phyloP scores from a whole-genome alignment of 331 rosid species.

The Cydonia oblonga region DNA sequence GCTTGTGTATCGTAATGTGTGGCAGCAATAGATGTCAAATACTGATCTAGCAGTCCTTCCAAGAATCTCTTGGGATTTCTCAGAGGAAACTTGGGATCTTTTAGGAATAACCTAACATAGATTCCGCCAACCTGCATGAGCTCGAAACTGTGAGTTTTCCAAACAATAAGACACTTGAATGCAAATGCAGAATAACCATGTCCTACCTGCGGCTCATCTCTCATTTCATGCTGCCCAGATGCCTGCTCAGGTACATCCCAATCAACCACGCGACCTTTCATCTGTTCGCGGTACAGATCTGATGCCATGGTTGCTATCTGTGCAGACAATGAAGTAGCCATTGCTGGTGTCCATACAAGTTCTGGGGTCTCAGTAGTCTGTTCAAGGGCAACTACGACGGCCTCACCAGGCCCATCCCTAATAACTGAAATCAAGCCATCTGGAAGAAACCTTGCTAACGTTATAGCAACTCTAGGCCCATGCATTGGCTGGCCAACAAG shows the following conservation, averaged over 20 bases:
- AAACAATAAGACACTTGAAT: neutral
- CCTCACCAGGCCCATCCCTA: conserved; percentile 99
- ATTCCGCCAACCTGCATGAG: conserved; percentile 90
- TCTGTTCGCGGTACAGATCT: conserved; percentile 80
- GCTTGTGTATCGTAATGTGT: conserved; percentile 74
- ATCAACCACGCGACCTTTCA: conserved; percentile 95
- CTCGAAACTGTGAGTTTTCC: conserved; percentile 20
- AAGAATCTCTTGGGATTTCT: conserved; percentile 98
- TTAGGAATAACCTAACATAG: conserved; percentile 83
- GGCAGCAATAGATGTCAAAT: conserved; percentile 87
- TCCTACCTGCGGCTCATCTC: conserved; percentile 96
- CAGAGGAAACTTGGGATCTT: conserved; percentile 96
- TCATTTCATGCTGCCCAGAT: conserved; percentile 95
- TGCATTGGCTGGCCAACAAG: conserved; percentile 98
- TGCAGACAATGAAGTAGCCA: conserved; percentile 96
- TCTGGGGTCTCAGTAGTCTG: conserved; percentile 96
- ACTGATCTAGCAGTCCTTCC: conserved; percentile 96
- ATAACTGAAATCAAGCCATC: conserved; percentile 90
- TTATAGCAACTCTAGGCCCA: conserved; percentile 95
- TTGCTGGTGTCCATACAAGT: conserved; percentile 98
- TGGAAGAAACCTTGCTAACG: conserved; percentile 90
- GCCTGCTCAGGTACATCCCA: conserved; percentile 99
- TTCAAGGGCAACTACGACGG: conserved; percentile 80
- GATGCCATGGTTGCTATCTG: conserved; percentile 89
- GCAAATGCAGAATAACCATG: neutral